Percentiles rank a stretch among this genome's conserved stretches.
These are phyloP conservation scores for Piedraia hortae DNA, from an alignment of 2,329 filamentous ascomycete species.

Conservation along the genomic window DNA sequence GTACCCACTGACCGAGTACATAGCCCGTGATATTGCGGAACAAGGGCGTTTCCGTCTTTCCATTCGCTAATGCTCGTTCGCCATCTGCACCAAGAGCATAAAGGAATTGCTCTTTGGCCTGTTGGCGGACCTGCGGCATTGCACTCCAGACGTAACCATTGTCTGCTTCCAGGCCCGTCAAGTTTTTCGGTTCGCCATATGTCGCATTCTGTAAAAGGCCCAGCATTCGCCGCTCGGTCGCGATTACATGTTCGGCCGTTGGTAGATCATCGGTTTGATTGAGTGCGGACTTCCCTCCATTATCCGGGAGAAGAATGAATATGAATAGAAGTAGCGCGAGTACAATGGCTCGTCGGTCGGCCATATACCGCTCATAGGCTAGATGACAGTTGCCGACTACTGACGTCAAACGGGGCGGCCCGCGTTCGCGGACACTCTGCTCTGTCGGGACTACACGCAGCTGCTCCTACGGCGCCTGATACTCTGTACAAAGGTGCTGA, in stretches of 20 bases:
- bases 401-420: too few relatives aligned
- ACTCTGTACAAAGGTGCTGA: too few relatives aligned
- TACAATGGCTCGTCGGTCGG: conserved; percentile 19
- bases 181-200: conserved; percentile 25
- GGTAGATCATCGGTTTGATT: conserved; percentile 14
- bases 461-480: too few relatives aligned
- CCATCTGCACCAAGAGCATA: conserved; percentile 14
- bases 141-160: conserved; percentile 60
- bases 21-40: conserved; percentile 60
- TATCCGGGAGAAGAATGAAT: conserved; percentile 26
- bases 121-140: conserved; percentile 35
- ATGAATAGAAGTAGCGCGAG: conserved; percentile 22
- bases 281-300: conserved; percentile 10
- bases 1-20: conserved; percentile 49
- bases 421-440: too few relatives aligned
- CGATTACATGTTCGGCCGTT: conserved; percentile 22
- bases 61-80: conserved; percentile 10
- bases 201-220: conserved; percentile 21
- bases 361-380: conserved; percentile 13
- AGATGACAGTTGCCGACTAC: too few relatives aligned
- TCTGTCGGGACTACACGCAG: too few relatives aligned
- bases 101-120: conserved; percentile 29
- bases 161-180: conserved; percentile 48
- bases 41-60: conserved; percentile 14
- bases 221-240: conserved; percentile 23